Percentiles rank a stretch among this genome's conserved stretches.
Evolutionary conservation across 371 early-diverging fungal species (phyloP).

Genomic region (Apophysomyces variabilis): DNA sequence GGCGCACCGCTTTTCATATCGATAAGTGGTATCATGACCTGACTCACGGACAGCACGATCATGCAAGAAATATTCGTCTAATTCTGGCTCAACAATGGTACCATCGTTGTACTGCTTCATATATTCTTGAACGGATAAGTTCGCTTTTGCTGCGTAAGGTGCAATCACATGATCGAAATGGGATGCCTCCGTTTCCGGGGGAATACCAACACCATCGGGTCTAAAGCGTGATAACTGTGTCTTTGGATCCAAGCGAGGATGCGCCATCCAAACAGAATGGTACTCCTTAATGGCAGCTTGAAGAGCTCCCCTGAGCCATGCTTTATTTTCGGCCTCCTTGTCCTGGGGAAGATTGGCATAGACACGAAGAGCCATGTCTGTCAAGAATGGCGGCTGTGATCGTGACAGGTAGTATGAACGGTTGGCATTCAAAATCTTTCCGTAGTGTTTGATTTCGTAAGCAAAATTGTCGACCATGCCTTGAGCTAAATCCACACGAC

Average conservation of each 20-base stretch:
- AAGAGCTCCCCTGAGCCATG: conserved; percentile 79
- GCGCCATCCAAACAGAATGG: conserved; percentile 86
- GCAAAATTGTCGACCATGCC: conserved; percentile 97
- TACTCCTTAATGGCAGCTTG: conserved; percentile 93
- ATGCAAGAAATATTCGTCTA: conserved; percentile 95
- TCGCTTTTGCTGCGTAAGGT: conserved; percentile 78
- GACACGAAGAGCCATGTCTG: conserved; percentile 93
- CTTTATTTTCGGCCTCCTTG: conserved; percentile 61
- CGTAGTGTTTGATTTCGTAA: conserved; percentile 96
- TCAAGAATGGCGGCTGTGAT: conserved; percentile 97
- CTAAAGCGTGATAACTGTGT: conserved; percentile 87
- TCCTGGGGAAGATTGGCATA: conserved; percentile 61
- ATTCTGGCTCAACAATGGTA: conserved; percentile 73
- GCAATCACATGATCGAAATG: conserved; percentile 92
- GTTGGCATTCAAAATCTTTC: conserved; percentile 97
- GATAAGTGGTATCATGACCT: conserved; percentile 97
- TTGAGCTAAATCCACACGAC: conserved; percentile 79
- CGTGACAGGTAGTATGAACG: conserved; percentile 95
- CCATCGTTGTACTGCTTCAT: conserved; percentile 70
- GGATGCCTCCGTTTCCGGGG: conserved; percentile 95
- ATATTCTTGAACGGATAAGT: conserved; percentile 74
- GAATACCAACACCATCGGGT: conserved; percentile 92
- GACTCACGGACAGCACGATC: conserved; percentile 97
- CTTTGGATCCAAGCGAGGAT: conserved; percentile 76
- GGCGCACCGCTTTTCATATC: conserved; percentile 91